Evolutionary conservation across 164 flowering plant species (phyloP), one percentile per base, ranked within the genome.

Genomic region (Brasenia schreberi): DNA sequence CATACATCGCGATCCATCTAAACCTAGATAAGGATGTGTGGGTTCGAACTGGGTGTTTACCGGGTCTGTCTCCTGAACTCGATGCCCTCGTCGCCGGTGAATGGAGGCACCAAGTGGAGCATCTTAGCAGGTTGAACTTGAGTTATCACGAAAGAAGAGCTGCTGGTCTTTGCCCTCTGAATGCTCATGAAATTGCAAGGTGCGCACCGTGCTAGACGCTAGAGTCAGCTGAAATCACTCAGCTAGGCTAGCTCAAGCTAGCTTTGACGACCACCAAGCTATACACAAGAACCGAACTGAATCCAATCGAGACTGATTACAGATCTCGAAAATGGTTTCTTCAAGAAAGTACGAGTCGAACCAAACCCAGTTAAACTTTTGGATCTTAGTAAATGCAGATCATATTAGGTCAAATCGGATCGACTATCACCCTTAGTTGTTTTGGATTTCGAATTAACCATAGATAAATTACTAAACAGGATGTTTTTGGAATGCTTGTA

Each of bases 21-120:
- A 74, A 91, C 61, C 69, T 87, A 53, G 93, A 90, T 80, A 84
- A 81, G 73, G 93, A 89, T 69, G 88, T 84, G 17, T 87, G 96
- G 96, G 75, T 84, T 62, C 80, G 87, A 73, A 81, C 86, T 3
- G 90, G 87, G 7, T 87, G 94, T 52, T 80, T 67, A 10, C 77
- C 87, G 3, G 87, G 93, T 64, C 65, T 83, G 67, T 81, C 85
- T 53, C 70, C 74, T 0, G 66, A 72, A 23, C 72, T 64, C 43
- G 86, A 83, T 19, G 67, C 63, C 12, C 60, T 74, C 42, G 67
- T 85, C 33, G 33, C 66, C 18, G 61, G 62, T 45, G 53, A 73
- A 68, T 63, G 81, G 42, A 52, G 70, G 9, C 67, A 74, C 52
- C 79, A 68, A 5, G 81, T 83, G 3, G 79, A 80, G 49, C 72